Evolutionary conservation across 2,329 filamentous ascomycete species (phyloP), one percentile per base, ranked within the genome.

Genomic region (Pseudocercospora fijiensis): DNA sequence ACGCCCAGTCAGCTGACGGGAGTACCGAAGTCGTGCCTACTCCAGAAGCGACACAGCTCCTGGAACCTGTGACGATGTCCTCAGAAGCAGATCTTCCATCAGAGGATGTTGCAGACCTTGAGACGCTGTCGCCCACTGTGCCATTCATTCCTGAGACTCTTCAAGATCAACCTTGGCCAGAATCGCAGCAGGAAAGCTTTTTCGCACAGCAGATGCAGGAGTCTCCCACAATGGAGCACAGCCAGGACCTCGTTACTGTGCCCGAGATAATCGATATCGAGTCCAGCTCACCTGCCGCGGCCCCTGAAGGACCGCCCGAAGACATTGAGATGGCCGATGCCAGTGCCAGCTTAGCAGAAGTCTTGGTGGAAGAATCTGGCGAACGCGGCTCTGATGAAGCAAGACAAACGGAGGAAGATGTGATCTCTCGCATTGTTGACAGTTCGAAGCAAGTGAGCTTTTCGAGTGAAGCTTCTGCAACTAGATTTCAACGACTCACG

Each of bases 201-300:
- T 65, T 65, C 22, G 64, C 58, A 13, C 58, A 64, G 9, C 61
- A 61, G 24, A 58, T 65, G 55, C 56, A 61, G 27, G 57, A 43
- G n/a, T 58, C 20, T 24, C 57, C 26, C n/a, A 26, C 43, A 7
- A 18, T 33, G 8, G 56, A 45, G 45, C 5, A 58, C 22, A 13
- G 28, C 30, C 47, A 61, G 3, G 20, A 61, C 8, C 11, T 24
- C 16, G 20, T 18, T 24, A 33, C 53, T 22, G 43, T 16, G 18
- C 55, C 49, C 5, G 58, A 59, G 51, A 58, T 63, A 53, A 64
- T 68, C 41, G 65, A 65, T 11, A 24, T 67, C 6, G 58, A 11
- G 4, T 65, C 66, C 24, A 53, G 49, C 24, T 68, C 63, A 3
- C 62, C 67, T 4, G 55, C 61, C 1, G 60, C 37, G 24, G 22